A percentile compares a stretch with the other conserved stretches of the same genome.
Conservation (phyloP, 345 rosid species). For the Lepidium sativum region DNA sequence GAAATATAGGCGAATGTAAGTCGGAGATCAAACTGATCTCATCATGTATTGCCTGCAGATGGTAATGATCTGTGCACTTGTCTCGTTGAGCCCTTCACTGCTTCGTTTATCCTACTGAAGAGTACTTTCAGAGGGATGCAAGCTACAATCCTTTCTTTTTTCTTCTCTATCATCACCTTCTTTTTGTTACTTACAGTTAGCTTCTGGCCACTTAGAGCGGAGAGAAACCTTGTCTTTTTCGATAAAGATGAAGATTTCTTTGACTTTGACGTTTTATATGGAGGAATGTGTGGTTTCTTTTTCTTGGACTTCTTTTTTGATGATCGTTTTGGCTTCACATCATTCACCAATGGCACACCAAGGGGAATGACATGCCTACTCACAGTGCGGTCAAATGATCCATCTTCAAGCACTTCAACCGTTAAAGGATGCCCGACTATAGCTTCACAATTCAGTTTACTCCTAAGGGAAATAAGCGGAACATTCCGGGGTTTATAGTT, state of each 20-base stretch:
- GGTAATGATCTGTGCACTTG: constrained; percentile 30
- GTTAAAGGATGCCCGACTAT: constrained; percentile 74
- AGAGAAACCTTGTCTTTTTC: constrained; percentile 69
- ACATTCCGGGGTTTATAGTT: constrained; percentile 60
- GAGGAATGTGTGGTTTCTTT: constrained; percentile 8
- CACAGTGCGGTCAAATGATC: constrained; percentile 25
- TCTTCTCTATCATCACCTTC: constrained; percentile 35
- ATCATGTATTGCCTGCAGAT: constrained; percentile 11
- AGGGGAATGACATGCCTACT: constrained; percentile 20
- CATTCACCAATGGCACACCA: constrained; percentile 19
- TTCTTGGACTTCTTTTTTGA: constrained; percentile 19
- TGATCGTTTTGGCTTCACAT: constrained; percentile 15
- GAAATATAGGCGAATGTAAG: neutral
- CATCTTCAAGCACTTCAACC: constrained; percentile 50
- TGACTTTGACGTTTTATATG: constrained; percentile 25
- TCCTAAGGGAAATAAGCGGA: constrained; percentile 83
- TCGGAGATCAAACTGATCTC: constrained; percentile 9
- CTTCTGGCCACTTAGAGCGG: constrained; percentile 60
- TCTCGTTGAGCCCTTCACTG: constrained; percentile 60
- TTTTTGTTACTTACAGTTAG: constrained; percentile 32
- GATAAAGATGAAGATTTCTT: constrained; percentile 47
- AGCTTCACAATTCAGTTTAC: constrained; percentile 74
- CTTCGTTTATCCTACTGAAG: constrained; percentile 87
- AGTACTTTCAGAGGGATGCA: constrained; percentile 83
- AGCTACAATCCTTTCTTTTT: constrained; percentile 47